Base-by-base conservation (phyloP, 257 asterid genomes). In the Striga asiatica region DNA sequence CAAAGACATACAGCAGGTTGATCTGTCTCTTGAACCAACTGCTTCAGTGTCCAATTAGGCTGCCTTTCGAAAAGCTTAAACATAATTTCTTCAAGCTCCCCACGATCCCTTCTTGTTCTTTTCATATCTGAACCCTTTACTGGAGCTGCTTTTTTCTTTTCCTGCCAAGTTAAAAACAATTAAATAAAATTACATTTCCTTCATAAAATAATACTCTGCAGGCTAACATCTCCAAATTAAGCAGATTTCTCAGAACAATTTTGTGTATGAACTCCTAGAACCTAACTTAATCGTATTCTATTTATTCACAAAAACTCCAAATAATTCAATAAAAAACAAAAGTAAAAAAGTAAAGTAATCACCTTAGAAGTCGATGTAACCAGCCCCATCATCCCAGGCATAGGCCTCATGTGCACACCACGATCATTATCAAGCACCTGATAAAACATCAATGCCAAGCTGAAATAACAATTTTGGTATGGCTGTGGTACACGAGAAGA, bases 361-460 rank as follows among this genome's bases (percentile, higher is more conserved):
- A 82, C 98, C 82, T 91, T 91, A 47, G 87, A 77, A 75, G 73
- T 80, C 21, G 95, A 78, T 0, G 93, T 71, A 69, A 72, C 71
- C 62, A 84, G 51, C 32, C 94, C 89, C 71, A 92, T 66, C 85
- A 88, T 76, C 62, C 94, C 96, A 32, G 95, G 89, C 84, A 89
- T 81, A 19, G 96, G 86, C 77, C 96, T 82, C 96, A 91, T 87
- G 72, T 76, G 86, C 61, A 65, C 88, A 63, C 98, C 98, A 64
- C 85, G 85, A 59, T 87, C 95, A 74, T 82, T 87, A 69, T 84
- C 74, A 41, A 92, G 84, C 45, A 92, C 89, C 98, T 91, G 74
- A 62, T 42, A 67, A n/a, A 46, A 39, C 66, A 46, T 48, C n/a
- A 59, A 68, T 23, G 34, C 32, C 43, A 63, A 37, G 19, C 27